Base-by-base conservation (phyloP, 2,329 filamentous ascomycete genomes). In the Escovopsis weberi region DNA sequence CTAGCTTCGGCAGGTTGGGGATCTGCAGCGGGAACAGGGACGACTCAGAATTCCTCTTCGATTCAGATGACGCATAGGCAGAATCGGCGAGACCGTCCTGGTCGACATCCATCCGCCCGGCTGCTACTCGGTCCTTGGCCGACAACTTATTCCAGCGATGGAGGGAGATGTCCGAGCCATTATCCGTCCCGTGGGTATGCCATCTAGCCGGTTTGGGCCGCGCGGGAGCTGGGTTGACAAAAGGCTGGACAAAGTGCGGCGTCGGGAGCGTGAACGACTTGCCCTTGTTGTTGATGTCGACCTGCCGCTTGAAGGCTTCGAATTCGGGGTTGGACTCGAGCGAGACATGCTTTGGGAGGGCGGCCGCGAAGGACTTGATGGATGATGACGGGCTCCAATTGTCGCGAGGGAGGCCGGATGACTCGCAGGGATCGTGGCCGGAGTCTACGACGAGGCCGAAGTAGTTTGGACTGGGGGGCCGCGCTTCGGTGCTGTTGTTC, bases 281-380 rank as follows among this genome's bases (percentile, higher is more conserved):
- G 39, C 65, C 61, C 37, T 64, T 63, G 50, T 79, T 80, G 23
- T 23, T 23, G 33, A 74, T 68, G 53, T 88, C 83, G n/a, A 77
- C 74, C 54, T 86, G 80, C 48, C 72, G 76, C 51, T 71, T 72
- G 57, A 93, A 89, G 2, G 82, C 81, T 57, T 89, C 85, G 48
- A 83, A 89, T n/a, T 87, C 80, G 6, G 82, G 75, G 53, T 88
- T 87, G 32, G 80, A 76, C 53, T 89, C 82, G 40, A 85, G 64
- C 0, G 84, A 74, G 6, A 86, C 64, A 48, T 80, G 72, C 48
- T 78, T 78, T 2, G 85, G 83, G 8, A 83, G 73, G 3, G 75
- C 72, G 12, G 79, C 74, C 18, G 71, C 75, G 42, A 82, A 84
- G 0, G 80, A 83, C 53, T 77, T 78, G 39, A 86, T 72, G 5